Base-by-base conservation (phyloP, 2,329 filamentous ascomycete species). In the Mycosphaerella sp. region DNA sequence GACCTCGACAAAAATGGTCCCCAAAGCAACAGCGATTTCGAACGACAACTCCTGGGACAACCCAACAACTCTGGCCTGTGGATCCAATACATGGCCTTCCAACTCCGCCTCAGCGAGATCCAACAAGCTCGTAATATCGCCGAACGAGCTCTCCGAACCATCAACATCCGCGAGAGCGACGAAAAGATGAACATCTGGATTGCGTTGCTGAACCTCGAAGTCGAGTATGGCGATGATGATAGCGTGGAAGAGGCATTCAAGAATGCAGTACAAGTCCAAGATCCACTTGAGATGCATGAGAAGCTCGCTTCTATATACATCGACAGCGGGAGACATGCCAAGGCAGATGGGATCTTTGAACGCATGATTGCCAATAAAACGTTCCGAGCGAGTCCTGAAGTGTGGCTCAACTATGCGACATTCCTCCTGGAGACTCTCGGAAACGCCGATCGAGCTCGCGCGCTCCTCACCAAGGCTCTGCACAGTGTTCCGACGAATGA, bases 81-180 rank as follows among this genome's bases (percentile, higher is more conserved):
- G 93, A 88, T 96, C 51, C 82, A 89, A 61, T 98, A 98, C 74
- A 97, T 98, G 89, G 90, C 91, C n/a, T 95, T 95, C 80, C 89
- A 97, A 73, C 85, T 96, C 71, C 86, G 95, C 68, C 81, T 95
- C 49, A 89, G 89, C 67, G 93, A 98, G 72, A 78, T 95, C 17
- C 83, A 85, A 57, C 93, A 90, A 72, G 91, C 93, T 10, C 84
- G 92, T 46, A 87, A 92, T 61, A 86, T 96, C 55, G 91, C 89
- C 1, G 87, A 96, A 73, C 86, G 93, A 57, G 93, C 93, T 14
- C 81, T 97, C 59, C 85, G 86, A 67, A 95, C 87, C 12, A 97
- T 98, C 74, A 87, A 89, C 71, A 89, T 95, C 57, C 83, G 88
- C 26, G 90, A 96, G 69, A 87, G 95, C 69, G 83, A 85, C 2